These are phyloP conservation scores for Aspergillus unguis DNA, from an alignment of 2,329 filamentous ascomycete genomes.

Conservation along the genomic window DNA sequence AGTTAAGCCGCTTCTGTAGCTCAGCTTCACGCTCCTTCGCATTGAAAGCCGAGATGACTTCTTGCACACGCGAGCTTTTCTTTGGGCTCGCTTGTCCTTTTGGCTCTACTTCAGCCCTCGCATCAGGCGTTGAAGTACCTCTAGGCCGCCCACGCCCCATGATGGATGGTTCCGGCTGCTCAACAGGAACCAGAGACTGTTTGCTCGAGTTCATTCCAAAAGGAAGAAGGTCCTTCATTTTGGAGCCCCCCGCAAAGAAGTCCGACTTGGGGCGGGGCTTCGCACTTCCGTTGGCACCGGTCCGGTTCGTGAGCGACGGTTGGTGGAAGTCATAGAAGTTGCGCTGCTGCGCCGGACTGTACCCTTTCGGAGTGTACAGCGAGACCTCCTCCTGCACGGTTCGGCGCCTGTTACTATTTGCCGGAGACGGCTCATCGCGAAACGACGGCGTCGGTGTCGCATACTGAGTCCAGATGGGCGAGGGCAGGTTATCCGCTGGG, in stretches of 20 bases:
- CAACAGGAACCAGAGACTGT: constrained; percentile 2
- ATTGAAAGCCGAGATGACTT: constrained; percentile 62
- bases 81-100: constrained; percentile 38
- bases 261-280: constrained; percentile 53
- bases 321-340: constrained; percentile 57
- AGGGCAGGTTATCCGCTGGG: constrained; percentile 46
- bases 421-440: constrained; percentile 33
- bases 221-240: constrained; percentile 35
- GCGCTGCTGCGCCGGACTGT: constrained; percentile 60
- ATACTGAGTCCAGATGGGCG: constrained; percentile 82
- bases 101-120: constrained; percentile 29
- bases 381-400: constrained; percentile 55
- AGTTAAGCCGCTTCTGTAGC: constrained; percentile 45
- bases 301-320: constrained; percentile 41
- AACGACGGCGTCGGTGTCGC: constrained; percentile 42
- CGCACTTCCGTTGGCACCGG: constrained; percentile 22
- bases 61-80: constrained; percentile 57
- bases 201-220: constrained; percentile 26
- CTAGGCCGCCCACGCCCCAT: constrained; percentile 19
- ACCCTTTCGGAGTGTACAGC: constrained; percentile 57
- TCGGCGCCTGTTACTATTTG: constrained; percentile 43
- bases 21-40: constrained; percentile 51
- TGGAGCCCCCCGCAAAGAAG: constrained; percentile 42
- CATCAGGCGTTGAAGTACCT: constrained; percentile 32
- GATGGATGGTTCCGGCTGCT: constrained; percentile 20